Evolutionary conservation across 148 eudicot species (phyloP).

Genomic region (Linanthus parryae): DNA sequence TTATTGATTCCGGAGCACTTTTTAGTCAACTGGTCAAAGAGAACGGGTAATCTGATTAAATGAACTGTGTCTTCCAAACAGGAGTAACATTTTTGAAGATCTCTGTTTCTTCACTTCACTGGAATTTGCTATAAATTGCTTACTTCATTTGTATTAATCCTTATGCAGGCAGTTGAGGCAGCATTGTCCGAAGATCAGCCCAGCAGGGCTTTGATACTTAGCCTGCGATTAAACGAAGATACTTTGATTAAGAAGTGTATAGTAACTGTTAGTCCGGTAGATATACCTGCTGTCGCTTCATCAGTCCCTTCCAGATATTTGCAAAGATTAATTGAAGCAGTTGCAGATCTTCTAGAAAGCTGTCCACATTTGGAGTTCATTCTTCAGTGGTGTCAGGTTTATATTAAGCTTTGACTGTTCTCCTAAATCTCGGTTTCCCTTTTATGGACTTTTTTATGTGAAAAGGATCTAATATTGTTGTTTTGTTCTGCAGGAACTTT

Average conservation of each 20-base stretch:
- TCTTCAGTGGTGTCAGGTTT: slow-evolving; percentile 93
- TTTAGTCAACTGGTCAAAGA: no score
- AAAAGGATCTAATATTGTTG: no score
- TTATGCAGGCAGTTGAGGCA: slow-evolving; percentile 72
- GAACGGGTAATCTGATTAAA: no score
- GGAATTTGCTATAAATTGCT: no score
- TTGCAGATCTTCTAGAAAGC: slow-evolving; percentile 77
- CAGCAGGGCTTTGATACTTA: slow-evolving; percentile 76
- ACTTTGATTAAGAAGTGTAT: slow-evolving; percentile 65
- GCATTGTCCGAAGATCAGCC: slow-evolving; percentile 73
- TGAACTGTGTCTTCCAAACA: no score
- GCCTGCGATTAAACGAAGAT: slow-evolving; percentile 88
- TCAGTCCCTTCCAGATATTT: slow-evolving; percentile 68
- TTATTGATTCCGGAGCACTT: no score
- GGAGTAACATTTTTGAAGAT: no score
- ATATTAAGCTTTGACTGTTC: no score
- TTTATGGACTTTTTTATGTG: no score
- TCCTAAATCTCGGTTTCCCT: no score
- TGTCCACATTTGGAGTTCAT: slow-evolving; percentile 85
- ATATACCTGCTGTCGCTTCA: slow-evolving; percentile 71
- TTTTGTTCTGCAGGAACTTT: slow-evolving; percentile 96
- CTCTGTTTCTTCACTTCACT: no score
- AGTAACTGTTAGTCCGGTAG: slow-evolving; percentile 59
- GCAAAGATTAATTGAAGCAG: slow-evolving; percentile 79
- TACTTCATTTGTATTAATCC: no score